A percentile compares a stretch with the other conserved stretches of the same genome.
Evolutionary conservation across 345 rosid genomes (phyloP).

Genomic region (Eucalyptus camaldulensis): DNA sequence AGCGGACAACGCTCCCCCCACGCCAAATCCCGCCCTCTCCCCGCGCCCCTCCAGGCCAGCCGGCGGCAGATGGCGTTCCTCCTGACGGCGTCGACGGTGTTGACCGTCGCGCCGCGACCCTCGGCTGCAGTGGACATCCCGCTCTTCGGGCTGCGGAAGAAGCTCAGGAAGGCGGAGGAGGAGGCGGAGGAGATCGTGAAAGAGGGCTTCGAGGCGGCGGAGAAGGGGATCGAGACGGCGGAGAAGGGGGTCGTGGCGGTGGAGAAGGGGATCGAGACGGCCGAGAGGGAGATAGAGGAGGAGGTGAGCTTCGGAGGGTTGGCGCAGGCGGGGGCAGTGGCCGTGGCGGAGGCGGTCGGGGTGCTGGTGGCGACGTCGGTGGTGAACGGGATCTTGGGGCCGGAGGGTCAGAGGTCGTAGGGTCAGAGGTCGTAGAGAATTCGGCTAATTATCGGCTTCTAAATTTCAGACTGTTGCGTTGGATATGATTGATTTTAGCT

Average conservation of each 20-base stretch:
- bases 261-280: conserved; percentile 38
- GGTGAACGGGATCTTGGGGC: conserved; percentile 73
- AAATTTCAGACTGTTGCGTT: background rate
- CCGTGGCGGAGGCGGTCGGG: conserved; percentile 63
- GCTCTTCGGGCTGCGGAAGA: conserved; percentile 71
- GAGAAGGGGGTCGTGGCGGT: conserved; percentile 48
- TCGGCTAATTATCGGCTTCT: background rate
- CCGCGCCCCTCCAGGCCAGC: conserved; percentile 5
- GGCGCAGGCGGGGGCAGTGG: conserved; percentile 77
- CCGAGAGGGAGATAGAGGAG: conserved; percentile 32
- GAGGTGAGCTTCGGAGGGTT: conserved; percentile 45
- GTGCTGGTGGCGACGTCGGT: conserved; percentile 57
- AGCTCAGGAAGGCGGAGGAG: conserved; percentile 58
- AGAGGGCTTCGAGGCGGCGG: conserved; percentile 46
- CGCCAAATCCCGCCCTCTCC: conserved; percentile 7
- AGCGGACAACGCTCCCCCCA: background rate
- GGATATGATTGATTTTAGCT: background rate
- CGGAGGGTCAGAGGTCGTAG: conserved; percentile 27
- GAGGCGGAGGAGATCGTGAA: conserved; percentile 61
- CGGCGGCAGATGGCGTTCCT: conserved; percentile 49
- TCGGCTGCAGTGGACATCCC: conserved; percentile 53
- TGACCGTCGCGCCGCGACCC: conserved; percentile 10
- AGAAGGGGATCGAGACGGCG: conserved; percentile 15
- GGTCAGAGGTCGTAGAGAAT: conserved; percentile 3
- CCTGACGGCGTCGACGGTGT: conserved; percentile 34